Percentiles rank a stretch among this genome's conserved stretches.
phyloP scores from a whole-genome alignment of 169 alveolate species.

The Fabrea salina region DNA sequence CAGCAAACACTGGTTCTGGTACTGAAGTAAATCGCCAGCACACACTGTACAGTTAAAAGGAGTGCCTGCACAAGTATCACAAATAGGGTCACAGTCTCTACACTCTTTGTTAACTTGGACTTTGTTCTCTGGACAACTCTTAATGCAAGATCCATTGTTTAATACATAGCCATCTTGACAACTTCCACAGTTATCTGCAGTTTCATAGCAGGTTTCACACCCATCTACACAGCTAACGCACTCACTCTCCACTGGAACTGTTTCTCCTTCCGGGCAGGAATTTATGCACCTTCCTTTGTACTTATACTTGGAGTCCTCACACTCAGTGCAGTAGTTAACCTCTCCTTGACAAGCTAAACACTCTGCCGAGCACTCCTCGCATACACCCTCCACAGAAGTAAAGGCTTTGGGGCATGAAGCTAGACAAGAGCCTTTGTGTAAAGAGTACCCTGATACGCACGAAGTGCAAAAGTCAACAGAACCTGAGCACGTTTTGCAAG shows the following conservation, averaged over 20 bases:
- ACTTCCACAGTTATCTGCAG: neutral
- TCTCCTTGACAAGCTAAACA: neutral
- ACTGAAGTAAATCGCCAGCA: neutral
- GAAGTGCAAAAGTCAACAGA: neutral
- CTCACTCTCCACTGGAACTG: neutral
- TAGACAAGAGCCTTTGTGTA: neutral
- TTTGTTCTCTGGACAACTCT: neutral
- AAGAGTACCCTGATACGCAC: neutral
- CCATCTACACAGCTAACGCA: neutral
- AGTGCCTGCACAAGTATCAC: slow-evolving; percentile 5
- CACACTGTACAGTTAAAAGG: neutral
- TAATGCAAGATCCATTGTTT: neutral
- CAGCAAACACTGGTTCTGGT: neutral
- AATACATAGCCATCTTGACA: neutral
- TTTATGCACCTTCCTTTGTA: neutral
- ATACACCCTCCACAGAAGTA: neutral
- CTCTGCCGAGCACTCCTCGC: neutral
- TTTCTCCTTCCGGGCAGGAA: neutral
- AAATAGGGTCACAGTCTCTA: neutral
- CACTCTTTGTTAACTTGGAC: neutral
- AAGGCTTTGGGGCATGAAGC: neutral
- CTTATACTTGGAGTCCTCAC: neutral
- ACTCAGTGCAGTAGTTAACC: neutral
- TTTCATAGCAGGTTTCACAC: neutral
- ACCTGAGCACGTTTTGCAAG: slow-evolving; percentile 6